A percentile compares a stretch with the other conserved stretches of the same genome.
Evolutionary conservation across 805 yeast species (phyloP).

Genomic region (Komagataella populi): DNA sequence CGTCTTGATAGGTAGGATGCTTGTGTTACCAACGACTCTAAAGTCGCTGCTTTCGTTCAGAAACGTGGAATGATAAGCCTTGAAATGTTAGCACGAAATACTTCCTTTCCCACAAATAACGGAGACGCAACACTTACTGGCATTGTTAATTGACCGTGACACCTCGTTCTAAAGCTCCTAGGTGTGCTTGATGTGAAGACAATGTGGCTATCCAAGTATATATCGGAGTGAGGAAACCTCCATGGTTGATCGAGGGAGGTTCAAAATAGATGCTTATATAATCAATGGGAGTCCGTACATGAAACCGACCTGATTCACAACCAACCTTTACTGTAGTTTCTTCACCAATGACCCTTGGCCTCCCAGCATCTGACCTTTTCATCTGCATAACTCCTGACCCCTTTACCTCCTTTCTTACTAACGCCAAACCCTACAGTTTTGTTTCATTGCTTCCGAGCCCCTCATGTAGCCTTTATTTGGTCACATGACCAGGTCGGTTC

Average conservation of each 20-base stretch:
- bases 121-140: neutral
- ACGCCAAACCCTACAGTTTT: neutral
- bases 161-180: neutral
- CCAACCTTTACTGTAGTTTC: neutral
- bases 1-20: constrained; percentile 75
- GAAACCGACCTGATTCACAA: no score
- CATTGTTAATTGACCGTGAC: neutral
- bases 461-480: neutral
- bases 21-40: constrained; percentile 66
- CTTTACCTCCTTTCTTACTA: neutral
- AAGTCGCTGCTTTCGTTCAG: constrained; percentile 43
- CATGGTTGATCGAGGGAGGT: neutral
- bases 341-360: neutral
- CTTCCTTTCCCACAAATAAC: constrained; percentile 1
- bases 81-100: neutral
- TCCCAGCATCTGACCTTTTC: no score
- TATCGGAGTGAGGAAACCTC: neutral
- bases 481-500: neutral
- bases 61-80: constrained; percentile 75
- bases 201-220: neutral
- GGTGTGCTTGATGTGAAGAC: neutral
- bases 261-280: neutral
- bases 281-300: neutral
- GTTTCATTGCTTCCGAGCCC: neutral
- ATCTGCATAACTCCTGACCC: neutral